Conservation (phyloP, 768 basidiomycete species). For the Boletus barrowsii region DNA sequence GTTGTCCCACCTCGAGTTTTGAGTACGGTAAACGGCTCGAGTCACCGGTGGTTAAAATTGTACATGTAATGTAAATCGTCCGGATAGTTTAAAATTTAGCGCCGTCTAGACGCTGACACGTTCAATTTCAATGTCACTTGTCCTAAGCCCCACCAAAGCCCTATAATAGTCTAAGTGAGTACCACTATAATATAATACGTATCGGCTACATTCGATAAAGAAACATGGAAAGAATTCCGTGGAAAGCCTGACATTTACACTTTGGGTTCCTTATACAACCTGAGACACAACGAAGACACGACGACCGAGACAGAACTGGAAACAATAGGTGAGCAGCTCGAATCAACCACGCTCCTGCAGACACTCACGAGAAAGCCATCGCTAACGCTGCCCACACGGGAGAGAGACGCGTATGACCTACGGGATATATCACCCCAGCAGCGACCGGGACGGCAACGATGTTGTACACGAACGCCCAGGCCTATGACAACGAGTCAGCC, state of each 20-base stretch:
- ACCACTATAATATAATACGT: too few relatives aligned
- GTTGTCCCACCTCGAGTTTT: too few relatives aligned
- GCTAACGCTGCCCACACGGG: slow-evolving; percentile 81
- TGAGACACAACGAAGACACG: slow-evolving; percentile 57
- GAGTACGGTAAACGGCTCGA: too few relatives aligned
- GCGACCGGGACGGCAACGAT: slow-evolving; percentile 68
- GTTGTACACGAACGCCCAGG: slow-evolving; percentile 71
- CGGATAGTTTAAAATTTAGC: too few relatives aligned
- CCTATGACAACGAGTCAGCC: slow-evolving; percentile 31
- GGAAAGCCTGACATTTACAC: not conserved
- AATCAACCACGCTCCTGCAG: not conserved
- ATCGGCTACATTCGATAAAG: too few relatives aligned
- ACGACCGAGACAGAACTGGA: slow-evolving; percentile 62
- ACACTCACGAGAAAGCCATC: slow-evolving; percentile 70
- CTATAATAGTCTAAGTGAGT: too few relatives aligned
- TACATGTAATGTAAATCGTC: too few relatives aligned
- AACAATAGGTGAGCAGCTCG: not conserved
- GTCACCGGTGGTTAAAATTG: too few relatives aligned
- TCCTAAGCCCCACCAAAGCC: too few relatives aligned
- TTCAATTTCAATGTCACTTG: too few relatives aligned
- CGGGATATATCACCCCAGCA: slow-evolving; percentile 74
- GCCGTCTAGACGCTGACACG: too few relatives aligned
- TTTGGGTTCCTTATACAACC: slow-evolving; percentile 42
- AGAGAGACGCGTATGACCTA: slow-evolving; percentile 56
- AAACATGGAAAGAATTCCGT: too few relatives aligned